A percentile compares a stretch with the other conserved stretches of the same genome.
These are phyloP conservation scores for Hyparrhenia diplandra DNA, from an alignment of 176 grass and related monocot species.

Conservation along the genomic window DNA sequence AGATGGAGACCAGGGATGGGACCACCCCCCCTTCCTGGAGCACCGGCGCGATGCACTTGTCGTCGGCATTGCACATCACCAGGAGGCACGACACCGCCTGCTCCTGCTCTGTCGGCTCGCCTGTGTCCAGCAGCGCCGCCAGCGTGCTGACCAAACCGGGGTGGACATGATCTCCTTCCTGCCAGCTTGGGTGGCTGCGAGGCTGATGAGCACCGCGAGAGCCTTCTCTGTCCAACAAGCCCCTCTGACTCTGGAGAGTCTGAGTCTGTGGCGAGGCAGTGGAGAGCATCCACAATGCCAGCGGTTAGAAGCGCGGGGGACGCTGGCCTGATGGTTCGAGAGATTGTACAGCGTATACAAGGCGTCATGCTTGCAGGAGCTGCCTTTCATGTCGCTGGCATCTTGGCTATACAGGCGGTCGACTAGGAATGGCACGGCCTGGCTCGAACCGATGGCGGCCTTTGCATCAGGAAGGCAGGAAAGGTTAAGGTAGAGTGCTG, in stretches of 20 bases:
- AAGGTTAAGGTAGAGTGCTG: constrained; percentile 84
- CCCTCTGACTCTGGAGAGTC: constrained; percentile 37
- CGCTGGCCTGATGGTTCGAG: constrained; percentile 70
- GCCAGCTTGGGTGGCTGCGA: constrained; percentile 60
- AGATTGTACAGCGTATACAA: constrained; percentile 82
- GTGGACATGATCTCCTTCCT: constrained; percentile 71
- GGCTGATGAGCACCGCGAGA: constrained; percentile 71
- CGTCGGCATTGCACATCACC: constrained; percentile 64
- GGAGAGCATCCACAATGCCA: constrained; percentile 63
- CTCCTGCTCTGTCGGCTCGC: constrained; percentile 72
- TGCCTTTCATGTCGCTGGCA: constrained; percentile 17
- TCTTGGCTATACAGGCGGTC: constrained; percentile 48
- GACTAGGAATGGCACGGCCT: constrained; percentile 51
- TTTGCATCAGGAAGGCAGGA: constrained; percentile 80
- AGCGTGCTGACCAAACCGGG: constrained; percentile 48
- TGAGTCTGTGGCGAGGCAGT: constrained; percentile 42
- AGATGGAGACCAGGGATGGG: constrained; percentile 81
- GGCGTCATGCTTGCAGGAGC: constrained; percentile 72
- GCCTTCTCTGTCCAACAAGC: constrained; percentile 70
- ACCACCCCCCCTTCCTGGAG: constrained; percentile 92
- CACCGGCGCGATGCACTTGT: constrained; percentile 73
- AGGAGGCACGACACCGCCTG: constrained; percentile 68
- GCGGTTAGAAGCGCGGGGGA: constrained; percentile 66
- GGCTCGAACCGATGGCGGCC: constrained; percentile 56
- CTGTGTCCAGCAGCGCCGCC: constrained; percentile 61